Conservation (phyloP, 1,284 basidiomycete genomes). For the Hypsizygus ulmarius region DNA sequence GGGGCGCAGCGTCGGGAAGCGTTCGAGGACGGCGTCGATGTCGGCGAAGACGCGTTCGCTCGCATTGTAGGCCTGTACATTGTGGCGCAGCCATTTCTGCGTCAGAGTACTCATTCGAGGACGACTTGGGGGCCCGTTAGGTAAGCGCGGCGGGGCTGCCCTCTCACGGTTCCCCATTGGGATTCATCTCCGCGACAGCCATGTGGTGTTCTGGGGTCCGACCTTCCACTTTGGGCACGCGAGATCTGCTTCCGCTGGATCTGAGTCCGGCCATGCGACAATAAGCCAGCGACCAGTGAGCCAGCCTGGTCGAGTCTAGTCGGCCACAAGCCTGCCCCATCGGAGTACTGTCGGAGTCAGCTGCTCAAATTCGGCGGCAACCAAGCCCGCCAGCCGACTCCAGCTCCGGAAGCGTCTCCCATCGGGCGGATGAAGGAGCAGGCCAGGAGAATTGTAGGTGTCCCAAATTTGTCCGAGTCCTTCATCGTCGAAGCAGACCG, state of each 20-base stretch:
- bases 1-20: constrained; percentile 70
- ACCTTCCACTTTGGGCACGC: constrained; percentile 24
- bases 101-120: constrained; percentile 31
- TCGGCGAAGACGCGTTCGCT: constrained; percentile 58
- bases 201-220: constrained; percentile 27
- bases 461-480: not conserved
- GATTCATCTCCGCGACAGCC: constrained; percentile 16
- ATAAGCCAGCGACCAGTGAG: constrained; percentile 8
- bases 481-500: not conserved
- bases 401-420: not conserved
- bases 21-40: constrained; percentile 61
- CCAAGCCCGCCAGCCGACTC: constrained; percentile 15
- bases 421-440: not conserved
- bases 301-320: constrained; percentile 3
- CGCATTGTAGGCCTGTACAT: constrained; percentile 61
- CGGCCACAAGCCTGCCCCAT: constrained; percentile 18
- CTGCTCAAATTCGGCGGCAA: constrained; percentile 20
- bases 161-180: constrained; percentile 25
- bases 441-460: not conserved
- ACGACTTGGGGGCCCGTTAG: constrained; percentile 1
- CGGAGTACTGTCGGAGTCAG: constrained; percentile 13
- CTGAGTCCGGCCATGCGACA: constrained; percentile 6
- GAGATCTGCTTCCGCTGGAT: constrained; percentile 32
- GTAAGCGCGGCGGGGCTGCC: constrained; percentile 5
- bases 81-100: constrained; percentile 73